Base-by-base conservation (phyloP, 371 early-diverging fungal genomes). In the Coemansia sp. region DNA sequence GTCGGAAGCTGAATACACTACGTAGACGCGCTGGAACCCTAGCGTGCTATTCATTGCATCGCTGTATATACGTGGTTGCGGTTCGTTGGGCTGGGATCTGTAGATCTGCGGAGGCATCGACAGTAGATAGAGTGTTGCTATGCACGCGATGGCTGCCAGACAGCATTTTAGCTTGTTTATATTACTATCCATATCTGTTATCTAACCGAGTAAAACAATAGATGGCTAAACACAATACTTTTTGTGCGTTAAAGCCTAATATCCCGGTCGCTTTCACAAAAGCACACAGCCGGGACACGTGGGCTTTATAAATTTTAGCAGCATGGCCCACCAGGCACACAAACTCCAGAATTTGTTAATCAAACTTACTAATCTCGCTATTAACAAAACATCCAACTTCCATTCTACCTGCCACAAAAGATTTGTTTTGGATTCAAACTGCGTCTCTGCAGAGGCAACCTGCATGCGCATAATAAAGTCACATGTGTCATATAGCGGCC, bases 21-120 rank as follows among this genome's bases (percentile, higher is more conserved):
- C 69, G 23, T 65, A 69, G 2, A 69, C 40, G 3, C 41, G 61
- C 13, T 68, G 65, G 36, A 73, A 73, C 11, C 73, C 73, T 23
- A 73, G 21, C 6, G 70, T 73, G 12, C 5, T 17, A 53, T 73
- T 73, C 9, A 62, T 26, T 4, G 70, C 61, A 6, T 65, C 66
- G 52, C 32, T 52, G 21, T 64, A 26, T 4, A 32, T 36, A 3
- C 9, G 5, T 28, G 15, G 3, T n/a, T 13, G 13, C 11, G 24
- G 24, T 12, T 52, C 11, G 21, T 3, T 28, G 36, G 36, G 36
- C 36, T 9, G 11, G 36, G 3, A 4, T n/a, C 54, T 9, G 24
- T 28, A 24, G 1, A 3, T 49, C 19, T 44, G 49, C 21, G 17
- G 49, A 17, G 49, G 19, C 7, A 49, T 2, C 2, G 9, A 49